Evolutionary conservation across 2,329 filamentous ascomycete species (phyloP).

Genomic region (Epichloe gansuensis): DNA sequence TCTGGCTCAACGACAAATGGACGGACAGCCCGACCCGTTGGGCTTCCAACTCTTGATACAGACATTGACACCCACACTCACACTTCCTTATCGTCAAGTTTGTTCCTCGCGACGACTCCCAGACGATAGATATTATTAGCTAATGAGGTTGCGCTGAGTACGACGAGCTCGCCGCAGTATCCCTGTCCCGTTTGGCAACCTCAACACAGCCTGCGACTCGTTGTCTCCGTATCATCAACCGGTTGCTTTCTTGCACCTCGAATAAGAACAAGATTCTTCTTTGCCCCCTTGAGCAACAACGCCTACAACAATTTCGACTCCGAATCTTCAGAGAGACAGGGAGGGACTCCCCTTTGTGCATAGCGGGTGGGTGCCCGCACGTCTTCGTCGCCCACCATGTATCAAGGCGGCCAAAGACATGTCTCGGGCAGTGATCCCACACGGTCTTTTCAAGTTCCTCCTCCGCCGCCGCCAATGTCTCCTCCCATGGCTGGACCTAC

Average conservation of each 20-base stretch:
- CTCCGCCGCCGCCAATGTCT: constrained; percentile 44
- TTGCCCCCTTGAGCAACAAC: neutral
- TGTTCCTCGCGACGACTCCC: constrained; percentile 1
- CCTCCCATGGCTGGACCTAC: constrained; percentile 28
- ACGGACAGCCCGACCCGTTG: neutral
- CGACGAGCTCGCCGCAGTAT: constrained; percentile 3
- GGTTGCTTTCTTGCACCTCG: neutral
- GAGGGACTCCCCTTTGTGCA: neutral
- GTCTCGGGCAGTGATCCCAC: constrained; percentile 33
- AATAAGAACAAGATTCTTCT: neutral
- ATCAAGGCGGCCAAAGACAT: constrained; percentile 39
- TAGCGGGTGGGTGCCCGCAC: constrained; percentile 1
- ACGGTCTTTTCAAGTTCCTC: constrained; percentile 42
- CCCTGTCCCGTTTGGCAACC: neutral
- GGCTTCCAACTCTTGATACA: neutral
- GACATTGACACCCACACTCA: neutral
- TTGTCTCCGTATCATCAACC: neutral
- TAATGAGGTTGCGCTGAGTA: constrained; percentile 1
- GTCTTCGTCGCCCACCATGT: constrained; percentile 30
- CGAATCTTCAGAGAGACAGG: neutral
- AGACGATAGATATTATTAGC: neutral
- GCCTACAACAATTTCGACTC: neutral
- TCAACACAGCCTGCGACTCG: neutral
- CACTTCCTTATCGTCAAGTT: neutral
- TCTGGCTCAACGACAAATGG: neutral